A percentile compares a stretch with the other conserved stretches of the same genome.
These are phyloP conservation scores for Dactylellina parvicollis DNA, from an alignment of 2,329 filamentous ascomycete genomes.

Conservation along the genomic window DNA sequence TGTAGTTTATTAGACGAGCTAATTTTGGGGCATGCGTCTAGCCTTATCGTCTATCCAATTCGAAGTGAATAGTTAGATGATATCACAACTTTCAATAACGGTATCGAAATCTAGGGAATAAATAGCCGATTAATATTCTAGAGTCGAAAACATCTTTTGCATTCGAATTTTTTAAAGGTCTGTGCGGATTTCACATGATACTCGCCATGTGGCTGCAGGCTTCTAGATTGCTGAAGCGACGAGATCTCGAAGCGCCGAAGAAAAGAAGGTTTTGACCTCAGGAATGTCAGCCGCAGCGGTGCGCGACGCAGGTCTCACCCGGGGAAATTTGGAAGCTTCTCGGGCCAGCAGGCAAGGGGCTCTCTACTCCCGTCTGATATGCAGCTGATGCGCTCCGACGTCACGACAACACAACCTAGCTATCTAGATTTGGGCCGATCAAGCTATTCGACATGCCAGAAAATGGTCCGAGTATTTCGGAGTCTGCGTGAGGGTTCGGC, in stretches of 20 bases:
- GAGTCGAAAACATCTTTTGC: too few species aligned
- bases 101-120: too few species aligned
- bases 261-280: not conserved
- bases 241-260: not conserved
- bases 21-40: too few species aligned
- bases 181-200: too few species aligned
- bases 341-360: slow-evolving; percentile 14
- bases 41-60: too few species aligned
- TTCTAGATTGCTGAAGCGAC: not conserved
- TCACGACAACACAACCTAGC: not conserved
- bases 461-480: not conserved
- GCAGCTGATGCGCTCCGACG: slow-evolving; percentile 1
- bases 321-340: not conserved
- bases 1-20: too few species aligned
- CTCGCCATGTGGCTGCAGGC: not conserved
- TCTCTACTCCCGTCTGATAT: not conserved
- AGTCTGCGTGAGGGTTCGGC: not conserved
- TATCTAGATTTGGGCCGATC: not conserved
- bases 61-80: too few species aligned
- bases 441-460: not conserved
- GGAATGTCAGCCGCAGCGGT: slow-evolving; percentile 21
- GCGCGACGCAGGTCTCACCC: not conserved
- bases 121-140: too few species aligned
- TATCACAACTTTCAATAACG: too few species aligned
- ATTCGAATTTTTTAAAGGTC: too few species aligned